These are phyloP conservation scores for Pterocarpus macrocarpus DNA, from an alignment of 306 rosid genomes.

Conservation along the genomic window DNA sequence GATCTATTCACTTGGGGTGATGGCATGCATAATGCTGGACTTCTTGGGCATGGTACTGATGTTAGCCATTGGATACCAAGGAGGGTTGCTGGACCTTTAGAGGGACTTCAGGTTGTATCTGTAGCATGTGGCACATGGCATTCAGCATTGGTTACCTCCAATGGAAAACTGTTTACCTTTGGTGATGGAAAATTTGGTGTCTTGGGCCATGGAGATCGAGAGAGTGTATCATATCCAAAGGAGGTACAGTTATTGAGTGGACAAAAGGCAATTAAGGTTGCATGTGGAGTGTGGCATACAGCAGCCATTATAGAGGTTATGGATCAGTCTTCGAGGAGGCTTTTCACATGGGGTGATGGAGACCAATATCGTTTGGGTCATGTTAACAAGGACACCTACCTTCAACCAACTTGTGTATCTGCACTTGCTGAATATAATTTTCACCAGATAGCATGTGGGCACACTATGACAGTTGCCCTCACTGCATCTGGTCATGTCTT, in stretches of 20 bases:
- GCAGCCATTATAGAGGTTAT: slow-evolving; percentile 92
- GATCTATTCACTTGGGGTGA: slow-evolving; percentile 96
- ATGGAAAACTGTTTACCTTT: slow-evolving; percentile 84
- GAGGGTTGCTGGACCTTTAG: slow-evolving; percentile 71
- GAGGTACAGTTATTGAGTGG: slow-evolving; percentile 82
- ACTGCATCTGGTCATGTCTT: slow-evolving; percentile 94
- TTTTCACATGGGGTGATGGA: slow-evolving; percentile 99
- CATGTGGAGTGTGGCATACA: slow-evolving; percentile 98
- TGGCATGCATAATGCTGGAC: slow-evolving; percentile 79
- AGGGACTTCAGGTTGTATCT: slow-evolving; percentile 87
- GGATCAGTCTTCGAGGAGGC: slow-evolving; percentile 61
- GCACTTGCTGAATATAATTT: slow-evolving; percentile 84
- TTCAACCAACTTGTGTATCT: slow-evolving; percentile 86
- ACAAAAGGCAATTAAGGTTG: slow-evolving; percentile 76
- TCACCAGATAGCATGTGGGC: slow-evolving; percentile 90
- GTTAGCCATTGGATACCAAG: slow-evolving; percentile 86
- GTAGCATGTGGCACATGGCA: slow-evolving; percentile 97
- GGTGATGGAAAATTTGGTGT: slow-evolving; percentile 96
- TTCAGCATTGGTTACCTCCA: slow-evolving; percentile 81
- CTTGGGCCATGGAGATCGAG: slow-evolving; percentile 90
- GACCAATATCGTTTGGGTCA: slow-evolving; percentile 92
- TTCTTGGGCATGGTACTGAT: slow-evolving; percentile 93
- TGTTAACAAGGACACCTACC: slow-evolving; percentile 77
- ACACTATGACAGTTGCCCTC: slow-evolving; percentile 84
- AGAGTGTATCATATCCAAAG: slow-evolving; percentile 73